Percentiles rank a stretch among this genome's conserved stretches.
Conservation (phyloP, 192 early-diverging fungal genomes). For the Backusella australiensis region DNA sequence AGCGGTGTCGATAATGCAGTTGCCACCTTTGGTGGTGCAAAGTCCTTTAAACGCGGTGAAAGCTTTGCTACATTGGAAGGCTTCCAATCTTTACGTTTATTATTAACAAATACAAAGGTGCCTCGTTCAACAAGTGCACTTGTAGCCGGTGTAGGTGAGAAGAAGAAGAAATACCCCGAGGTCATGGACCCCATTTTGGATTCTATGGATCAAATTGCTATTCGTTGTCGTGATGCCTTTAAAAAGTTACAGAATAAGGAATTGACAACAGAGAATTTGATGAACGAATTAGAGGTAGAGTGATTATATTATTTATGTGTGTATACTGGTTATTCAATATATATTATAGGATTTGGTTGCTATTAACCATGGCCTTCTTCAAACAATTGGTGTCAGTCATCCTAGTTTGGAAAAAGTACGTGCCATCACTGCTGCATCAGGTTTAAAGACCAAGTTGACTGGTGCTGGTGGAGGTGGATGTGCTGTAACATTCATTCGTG, state of each 20-base stretch:
- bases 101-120: slow-evolving; percentile 89
- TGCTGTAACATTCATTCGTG: slow-evolving; percentile 74
- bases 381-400: slow-evolving; percentile 82
- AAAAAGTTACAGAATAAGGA: slow-evolving; percentile 23
- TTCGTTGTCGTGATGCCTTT: slow-evolving; percentile 38
- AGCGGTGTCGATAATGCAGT: slow-evolving; percentile 95
- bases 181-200: slow-evolving; percentile 68
- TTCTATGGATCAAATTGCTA: slow-evolving; percentile 62
- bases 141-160: slow-evolving; percentile 73
- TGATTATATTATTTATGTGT: background rate
- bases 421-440: slow-evolving; percentile 54
- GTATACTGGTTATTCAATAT: background rate
- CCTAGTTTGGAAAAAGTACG: slow-evolving; percentile 77
- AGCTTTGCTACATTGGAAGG: slow-evolving; percentile 46
- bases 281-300: slow-evolving; percentile 28
- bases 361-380: slow-evolving; percentile 82
- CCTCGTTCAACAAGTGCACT: slow-evolving; percentile 86
- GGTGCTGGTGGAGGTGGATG: slow-evolving; percentile 98
- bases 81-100: slow-evolving; percentile 65
- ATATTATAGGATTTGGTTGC: slow-evolving; percentile 65
- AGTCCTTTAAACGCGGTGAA: slow-evolving; percentile 64
- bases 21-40: slow-evolving; percentile 84
- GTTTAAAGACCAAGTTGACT: slow-evolving; percentile 85
- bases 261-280: background rate
- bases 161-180: slow-evolving; percentile 53